These are phyloP conservation scores for Miamiensis avidus DNA, from an alignment of 169 alveolate genomes.

Conservation along the genomic window DNA sequence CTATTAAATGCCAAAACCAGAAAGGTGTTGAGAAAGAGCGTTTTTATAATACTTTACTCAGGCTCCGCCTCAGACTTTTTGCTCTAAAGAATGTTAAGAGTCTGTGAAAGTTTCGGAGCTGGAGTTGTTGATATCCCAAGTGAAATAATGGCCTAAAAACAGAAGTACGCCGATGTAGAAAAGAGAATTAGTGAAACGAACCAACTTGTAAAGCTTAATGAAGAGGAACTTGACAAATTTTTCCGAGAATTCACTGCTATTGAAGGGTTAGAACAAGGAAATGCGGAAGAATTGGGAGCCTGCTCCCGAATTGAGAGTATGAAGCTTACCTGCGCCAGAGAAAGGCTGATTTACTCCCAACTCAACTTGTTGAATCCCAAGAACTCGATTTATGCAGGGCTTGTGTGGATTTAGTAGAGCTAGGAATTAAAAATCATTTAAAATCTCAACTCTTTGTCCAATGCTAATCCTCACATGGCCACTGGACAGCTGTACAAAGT, in stretches of 20 bases:
- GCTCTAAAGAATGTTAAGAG: conserved; percentile 86
- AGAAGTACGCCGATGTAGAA: background rate
- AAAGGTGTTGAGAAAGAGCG: conserved; percentile 78
- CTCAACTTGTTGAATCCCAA: conserved; percentile 87
- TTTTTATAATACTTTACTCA: conserved; percentile 93
- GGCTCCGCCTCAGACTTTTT: conserved; percentile 74
- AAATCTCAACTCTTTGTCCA: conserved; percentile 66
- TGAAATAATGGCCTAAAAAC: background rate
- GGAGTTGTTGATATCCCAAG: conserved; percentile 43
- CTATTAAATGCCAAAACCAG: background rate
- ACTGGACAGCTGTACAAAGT: conserved; percentile 70
- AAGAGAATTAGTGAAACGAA: background rate
- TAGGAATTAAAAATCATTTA: conserved; percentile 88
- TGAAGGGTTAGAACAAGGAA: background rate
- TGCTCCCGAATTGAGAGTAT: background rate
- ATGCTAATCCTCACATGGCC: conserved; percentile 26
- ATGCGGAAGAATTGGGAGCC: background rate
- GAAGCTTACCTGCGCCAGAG: background rate
- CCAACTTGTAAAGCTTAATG: background rate
- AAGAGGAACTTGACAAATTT: background rate
- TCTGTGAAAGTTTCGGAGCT: conserved; percentile 84
- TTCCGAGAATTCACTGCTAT: background rate
- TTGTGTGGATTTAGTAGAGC: conserved; percentile 94
- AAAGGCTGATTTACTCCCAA: conserved; percentile 1
- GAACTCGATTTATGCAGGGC: conserved; percentile 92